phyloP scores from a whole-genome alignment of 108 stramenopile genomes.

The Nitzschia sp. region DNA sequence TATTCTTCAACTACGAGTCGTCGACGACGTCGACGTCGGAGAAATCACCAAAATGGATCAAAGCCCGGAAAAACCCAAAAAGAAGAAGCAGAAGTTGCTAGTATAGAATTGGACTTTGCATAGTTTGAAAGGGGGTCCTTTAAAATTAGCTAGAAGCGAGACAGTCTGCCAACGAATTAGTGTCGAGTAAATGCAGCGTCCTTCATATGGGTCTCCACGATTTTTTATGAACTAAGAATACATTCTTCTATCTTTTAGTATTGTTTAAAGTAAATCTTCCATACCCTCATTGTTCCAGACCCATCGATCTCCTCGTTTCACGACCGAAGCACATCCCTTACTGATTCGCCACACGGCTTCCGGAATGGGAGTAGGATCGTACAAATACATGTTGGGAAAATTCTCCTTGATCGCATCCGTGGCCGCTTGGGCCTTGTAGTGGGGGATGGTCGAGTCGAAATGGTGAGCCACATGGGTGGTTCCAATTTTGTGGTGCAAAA shows the following conservation, averaged over 20 bases:
- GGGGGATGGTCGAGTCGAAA: conserved; percentile 89
- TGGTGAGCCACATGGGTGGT: conserved; percentile 98
- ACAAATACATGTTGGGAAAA: conserved; percentile 81
- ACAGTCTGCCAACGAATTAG: too few species aligned
- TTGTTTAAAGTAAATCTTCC: conserved; percentile 46
- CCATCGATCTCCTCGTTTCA: conserved; percentile 72
- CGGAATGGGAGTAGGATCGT: conserved; percentile 86
- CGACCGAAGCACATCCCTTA: conserved; percentile 79
- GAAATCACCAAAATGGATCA: too few species aligned
- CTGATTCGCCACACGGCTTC: conserved; percentile 84
- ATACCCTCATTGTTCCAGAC: conserved; percentile 81
- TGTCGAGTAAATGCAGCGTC: too few species aligned
- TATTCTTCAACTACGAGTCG: conserved; percentile 36
- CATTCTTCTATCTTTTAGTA: too few species aligned
- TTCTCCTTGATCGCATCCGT: conserved; percentile 89
- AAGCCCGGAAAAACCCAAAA: too few species aligned
- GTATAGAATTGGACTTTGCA: too few species aligned
- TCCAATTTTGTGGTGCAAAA: conserved; percentile 95
- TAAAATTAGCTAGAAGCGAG: too few species aligned
- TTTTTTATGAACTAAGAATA: too few species aligned
- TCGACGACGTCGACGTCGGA: not conserved
- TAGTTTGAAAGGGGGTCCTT: too few species aligned
- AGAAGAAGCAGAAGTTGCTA: too few species aligned
- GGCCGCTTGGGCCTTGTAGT: conserved; percentile 84
- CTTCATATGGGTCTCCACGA: too few species aligned